Evolutionary conservation across 2,329 filamentous ascomycete genomes (phyloP).

Genomic region (Pseudogymnoascus sp.): DNA sequence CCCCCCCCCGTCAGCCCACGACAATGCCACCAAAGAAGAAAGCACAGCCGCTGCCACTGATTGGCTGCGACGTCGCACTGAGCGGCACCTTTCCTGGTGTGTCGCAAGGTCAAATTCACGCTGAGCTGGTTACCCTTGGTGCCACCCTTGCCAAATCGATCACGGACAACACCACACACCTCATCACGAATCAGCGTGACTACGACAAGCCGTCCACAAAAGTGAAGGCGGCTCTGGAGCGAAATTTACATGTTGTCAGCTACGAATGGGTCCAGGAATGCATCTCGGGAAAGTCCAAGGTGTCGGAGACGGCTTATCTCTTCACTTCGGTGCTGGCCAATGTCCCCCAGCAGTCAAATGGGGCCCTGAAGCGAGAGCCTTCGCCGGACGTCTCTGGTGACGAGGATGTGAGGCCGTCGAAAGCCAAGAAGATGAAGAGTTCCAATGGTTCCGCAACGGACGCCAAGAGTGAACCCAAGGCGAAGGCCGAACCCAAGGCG

Average conservation of each 20-base stretch:
- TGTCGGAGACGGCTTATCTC: slow-evolving; percentile 30
- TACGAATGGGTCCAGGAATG: slow-evolving; percentile 58
- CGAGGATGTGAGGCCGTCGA: slow-evolving; percentile 24
- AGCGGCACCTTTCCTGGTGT: slow-evolving; percentile 52
- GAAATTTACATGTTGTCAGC: slow-evolving; percentile 47
- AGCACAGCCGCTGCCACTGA: slow-evolving; percentile 31
- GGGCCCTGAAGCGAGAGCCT: slow-evolving; percentile 16
- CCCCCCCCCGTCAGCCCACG: not conserved
- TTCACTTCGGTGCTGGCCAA: slow-evolving; percentile 16
- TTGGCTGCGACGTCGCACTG: slow-evolving; percentile 45
- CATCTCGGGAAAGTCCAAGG: slow-evolving; percentile 34
- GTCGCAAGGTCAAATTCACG: slow-evolving; percentile 35
- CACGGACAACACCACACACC: slow-evolving; percentile 45
- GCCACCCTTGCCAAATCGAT: slow-evolving; percentile 41
- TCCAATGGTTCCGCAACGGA: slow-evolving; percentile 24
- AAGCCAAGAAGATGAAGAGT: slow-evolving; percentile 27
- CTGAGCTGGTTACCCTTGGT: slow-evolving; percentile 41
- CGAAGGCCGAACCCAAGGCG: slow-evolving; percentile 11
- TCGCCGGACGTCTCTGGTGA: slow-evolving; percentile 19
- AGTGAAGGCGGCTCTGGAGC: slow-evolving; percentile 32
- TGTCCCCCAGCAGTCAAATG: slow-evolving; percentile 12
- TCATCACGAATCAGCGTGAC: slow-evolving; percentile 49
- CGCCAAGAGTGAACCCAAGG: slow-evolving; percentile 13
- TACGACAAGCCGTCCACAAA: slow-evolving; percentile 44
- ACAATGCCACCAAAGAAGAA: slow-evolving; percentile 6